Evolutionary conservation across 805 yeast species (phyloP).

Genomic region (Cyberlindnera saturnus): DNA sequence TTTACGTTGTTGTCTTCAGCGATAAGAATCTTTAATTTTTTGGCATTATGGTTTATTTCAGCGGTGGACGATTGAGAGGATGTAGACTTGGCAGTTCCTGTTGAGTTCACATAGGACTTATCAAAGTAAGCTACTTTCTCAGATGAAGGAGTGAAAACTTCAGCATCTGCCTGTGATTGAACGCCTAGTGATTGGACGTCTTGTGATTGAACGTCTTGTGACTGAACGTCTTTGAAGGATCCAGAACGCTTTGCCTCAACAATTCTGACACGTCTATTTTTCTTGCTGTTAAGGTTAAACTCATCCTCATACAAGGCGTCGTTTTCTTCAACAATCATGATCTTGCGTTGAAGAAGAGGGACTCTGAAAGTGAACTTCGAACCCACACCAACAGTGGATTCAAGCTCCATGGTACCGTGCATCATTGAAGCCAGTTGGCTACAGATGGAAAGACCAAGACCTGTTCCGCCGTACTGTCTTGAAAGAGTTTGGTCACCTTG

Average conservation of each 20-base stretch:
- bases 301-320: slow-evolving; percentile 55
- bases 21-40: slow-evolving; percentile 52
- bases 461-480: slow-evolving; percentile 92
- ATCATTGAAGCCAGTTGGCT: slow-evolving; percentile 85
- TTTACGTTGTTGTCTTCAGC: slow-evolving; percentile 94
- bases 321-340: slow-evolving; percentile 24
- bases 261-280: slow-evolving; percentile 40
- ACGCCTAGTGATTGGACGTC: not conserved
- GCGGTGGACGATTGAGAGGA: slow-evolving; percentile 5
- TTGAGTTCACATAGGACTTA: slow-evolving; percentile 26
- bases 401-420: slow-evolving; percentile 76
- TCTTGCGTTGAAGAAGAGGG: slow-evolving; percentile 55
- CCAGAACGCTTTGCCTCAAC: slow-evolving; percentile 19
- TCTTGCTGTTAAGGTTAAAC: slow-evolving; percentile 50
- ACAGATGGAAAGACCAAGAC: slow-evolving; percentile 85
- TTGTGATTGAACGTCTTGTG: not conserved
- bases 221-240: not conserved
- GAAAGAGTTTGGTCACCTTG: slow-evolving; percentile 95
- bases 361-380: slow-evolving; percentile 78
- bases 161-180: not conserved
- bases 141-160: slow-evolving; percentile 8
- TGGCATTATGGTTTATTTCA: slow-evolving; percentile 3
- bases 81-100: slow-evolving; percentile 32
- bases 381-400: slow-evolving; percentile 75
- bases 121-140: slow-evolving; percentile 10